Conservation (phyloP, 1,284 basidiomycete species). For the Ganoderma boninense region DNA sequence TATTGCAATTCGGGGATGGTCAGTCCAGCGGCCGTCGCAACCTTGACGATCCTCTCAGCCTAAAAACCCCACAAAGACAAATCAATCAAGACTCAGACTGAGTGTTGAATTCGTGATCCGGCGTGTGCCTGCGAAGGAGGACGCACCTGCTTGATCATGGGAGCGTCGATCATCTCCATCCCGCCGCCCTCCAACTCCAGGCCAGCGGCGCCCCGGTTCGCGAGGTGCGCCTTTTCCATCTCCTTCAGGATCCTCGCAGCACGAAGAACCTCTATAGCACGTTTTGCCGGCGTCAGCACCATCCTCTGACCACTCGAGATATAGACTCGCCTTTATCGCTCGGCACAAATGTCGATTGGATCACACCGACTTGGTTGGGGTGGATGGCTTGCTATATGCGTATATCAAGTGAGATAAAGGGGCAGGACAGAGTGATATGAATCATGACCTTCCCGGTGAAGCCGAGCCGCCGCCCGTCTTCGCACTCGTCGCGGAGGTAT, state of each 20-base stretch:
- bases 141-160: conserved; percentile 87
- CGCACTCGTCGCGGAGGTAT: conserved; percentile 78
- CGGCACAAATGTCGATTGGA: conserved; percentile 86
- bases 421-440: neutral
- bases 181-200: conserved; percentile 69
- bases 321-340: conserved; percentile 64
- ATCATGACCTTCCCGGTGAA: conserved; percentile 82
- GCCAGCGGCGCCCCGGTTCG: conserved; percentile 68
- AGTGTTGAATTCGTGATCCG: neutral
- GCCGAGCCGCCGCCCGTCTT: conserved; percentile 81
- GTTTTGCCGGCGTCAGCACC: neutral
- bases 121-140: conserved; percentile 28
- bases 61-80: conserved; percentile 36
- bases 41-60: conserved; percentile 72
- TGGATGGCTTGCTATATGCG: conserved; percentile 91
- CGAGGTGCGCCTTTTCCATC: conserved; percentile 63
- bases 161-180: conserved; percentile 91
- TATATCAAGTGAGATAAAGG: neutral
- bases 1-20: conserved; percentile 56
- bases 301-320: neutral
- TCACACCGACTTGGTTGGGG: conserved; percentile 83
- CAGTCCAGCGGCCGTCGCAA: conserved; percentile 72
- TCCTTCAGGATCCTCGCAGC: conserved; percentile 78
- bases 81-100: neutral
- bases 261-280: conserved; percentile 72